phyloP scores from a whole-genome alignment of 148 eudicot species.

The Chenopodium formosanum region DNA sequence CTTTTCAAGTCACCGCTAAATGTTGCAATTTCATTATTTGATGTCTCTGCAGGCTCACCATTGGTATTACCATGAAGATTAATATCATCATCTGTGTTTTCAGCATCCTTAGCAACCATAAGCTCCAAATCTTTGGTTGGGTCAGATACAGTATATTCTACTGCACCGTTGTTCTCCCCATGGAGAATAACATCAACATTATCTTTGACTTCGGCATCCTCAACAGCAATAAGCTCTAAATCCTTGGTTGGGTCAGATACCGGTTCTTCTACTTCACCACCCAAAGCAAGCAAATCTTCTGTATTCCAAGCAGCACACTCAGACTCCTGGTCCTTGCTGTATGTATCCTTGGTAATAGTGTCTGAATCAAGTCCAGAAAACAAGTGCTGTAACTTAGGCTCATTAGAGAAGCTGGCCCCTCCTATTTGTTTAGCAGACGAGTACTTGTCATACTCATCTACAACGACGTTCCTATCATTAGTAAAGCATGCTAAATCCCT shows the following conservation, averaged over 20 bases:
- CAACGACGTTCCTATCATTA: neutral
- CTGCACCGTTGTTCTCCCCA: neutral
- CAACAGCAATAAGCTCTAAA: neutral
- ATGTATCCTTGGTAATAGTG: neutral
- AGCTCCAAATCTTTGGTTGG: neutral
- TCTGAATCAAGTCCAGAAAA: neutral
- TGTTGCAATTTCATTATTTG: neutral
- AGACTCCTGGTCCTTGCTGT: constrained; percentile 2
- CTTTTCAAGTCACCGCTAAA: neutral
- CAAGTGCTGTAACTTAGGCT: too few species aligned
- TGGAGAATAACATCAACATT: neutral
- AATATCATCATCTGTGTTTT: neutral
- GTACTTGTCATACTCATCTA: too few species aligned
- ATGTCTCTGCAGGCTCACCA: constrained; percentile 1
- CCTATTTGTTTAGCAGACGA: too few species aligned
- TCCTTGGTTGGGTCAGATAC: neutral
- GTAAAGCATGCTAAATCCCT: constrained; percentile 5
- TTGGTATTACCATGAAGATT: neutral
- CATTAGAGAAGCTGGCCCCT: too few species aligned
- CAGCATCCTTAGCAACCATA: neutral
- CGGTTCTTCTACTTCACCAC: neutral
- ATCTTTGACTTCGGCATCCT: neutral
- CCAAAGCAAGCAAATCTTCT: neutral
- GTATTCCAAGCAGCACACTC: neutral
- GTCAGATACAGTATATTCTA: neutral